Conservation (phyloP, 805 yeast genomes). For the Spathaspora arborariae region DNA sequence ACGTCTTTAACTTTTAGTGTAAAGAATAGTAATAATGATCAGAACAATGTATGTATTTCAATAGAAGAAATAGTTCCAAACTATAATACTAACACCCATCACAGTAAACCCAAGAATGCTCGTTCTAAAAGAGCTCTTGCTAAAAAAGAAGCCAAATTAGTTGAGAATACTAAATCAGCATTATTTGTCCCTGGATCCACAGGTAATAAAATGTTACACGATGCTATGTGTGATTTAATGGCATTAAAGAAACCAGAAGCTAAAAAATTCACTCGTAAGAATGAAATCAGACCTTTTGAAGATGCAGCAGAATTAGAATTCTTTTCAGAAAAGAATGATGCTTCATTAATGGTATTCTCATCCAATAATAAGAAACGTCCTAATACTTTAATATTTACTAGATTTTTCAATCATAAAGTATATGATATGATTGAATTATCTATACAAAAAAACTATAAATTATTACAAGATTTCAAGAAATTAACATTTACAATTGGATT, state of each 20-base stretch:
- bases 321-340: constrained; percentile 91
- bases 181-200: constrained; percentile 88
- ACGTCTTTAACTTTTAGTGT: background rate
- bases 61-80: background rate
- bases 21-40: constrained; percentile 19
- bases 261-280: constrained; percentile 83
- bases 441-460: constrained; percentile 59
- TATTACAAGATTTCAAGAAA: constrained; percentile 76
- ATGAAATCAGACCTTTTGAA: constrained; percentile 89
- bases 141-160: constrained; percentile 79
- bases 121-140: constrained; percentile 94
- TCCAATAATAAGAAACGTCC: constrained; percentile 89
- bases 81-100: background rate
- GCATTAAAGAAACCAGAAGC: constrained; percentile 88
- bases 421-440: constrained; percentile 93
- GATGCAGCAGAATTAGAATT: constrained; percentile 83
- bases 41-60: constrained; percentile 31
- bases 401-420: constrained; percentile 86
- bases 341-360: constrained; percentile 76
- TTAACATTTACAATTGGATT: constrained; percentile 81
- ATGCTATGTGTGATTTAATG: constrained; percentile 82
- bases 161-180: constrained; percentile 87
- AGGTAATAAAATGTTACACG: constrained; percentile 75
- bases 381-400: constrained; percentile 78
- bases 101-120: constrained; percentile 80